Conservation (phyloP, 805 yeast species). For the Spathaspora sp. region DNA sequence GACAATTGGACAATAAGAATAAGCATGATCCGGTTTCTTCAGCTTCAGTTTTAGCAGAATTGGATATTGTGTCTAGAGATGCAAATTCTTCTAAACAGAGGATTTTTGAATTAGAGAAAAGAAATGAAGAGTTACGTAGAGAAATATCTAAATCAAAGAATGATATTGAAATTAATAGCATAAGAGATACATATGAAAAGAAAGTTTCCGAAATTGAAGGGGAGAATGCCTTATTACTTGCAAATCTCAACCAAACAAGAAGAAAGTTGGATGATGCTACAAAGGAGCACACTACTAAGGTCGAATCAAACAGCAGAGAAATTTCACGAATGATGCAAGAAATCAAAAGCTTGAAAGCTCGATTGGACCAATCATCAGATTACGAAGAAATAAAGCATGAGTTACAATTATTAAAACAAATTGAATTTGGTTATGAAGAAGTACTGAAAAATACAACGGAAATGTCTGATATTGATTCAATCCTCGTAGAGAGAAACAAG, state of each 20-base stretch:
- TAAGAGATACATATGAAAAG: slow-evolving; percentile 40
- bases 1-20: slow-evolving; percentile 50
- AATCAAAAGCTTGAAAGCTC: slow-evolving; percentile 44
- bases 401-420: slow-evolving; percentile 63
- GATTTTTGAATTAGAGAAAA: slow-evolving; percentile 64
- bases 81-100: slow-evolving; percentile 68
- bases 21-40: slow-evolving; percentile 32
- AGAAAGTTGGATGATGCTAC: slow-evolving; percentile 18
- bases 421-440: slow-evolving; percentile 61
- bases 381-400: slow-evolving; percentile 82
- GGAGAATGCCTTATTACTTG: slow-evolving; percentile 62
- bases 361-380: slow-evolving; percentile 53
- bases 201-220: slow-evolving; percentile 57
- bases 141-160: slow-evolving; percentile 57
- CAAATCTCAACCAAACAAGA: slow-evolving; percentile 52
- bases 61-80: slow-evolving; percentile 70
- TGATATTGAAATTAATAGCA: slow-evolving; percentile 37
- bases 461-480: slow-evolving; percentile 44
- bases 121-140: slow-evolving; percentile 71
- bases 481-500: slow-evolving; percentile 67
- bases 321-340: slow-evolving; percentile 47
- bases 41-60: slow-evolving; percentile 44
- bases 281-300: slow-evolving; percentile 25
- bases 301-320: slow-evolving; percentile 44
- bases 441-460: slow-evolving; percentile 30